Evolutionary conservation across 2,329 filamentous ascomycete species (phyloP).

Genomic region (Phialophora expanda): DNA sequence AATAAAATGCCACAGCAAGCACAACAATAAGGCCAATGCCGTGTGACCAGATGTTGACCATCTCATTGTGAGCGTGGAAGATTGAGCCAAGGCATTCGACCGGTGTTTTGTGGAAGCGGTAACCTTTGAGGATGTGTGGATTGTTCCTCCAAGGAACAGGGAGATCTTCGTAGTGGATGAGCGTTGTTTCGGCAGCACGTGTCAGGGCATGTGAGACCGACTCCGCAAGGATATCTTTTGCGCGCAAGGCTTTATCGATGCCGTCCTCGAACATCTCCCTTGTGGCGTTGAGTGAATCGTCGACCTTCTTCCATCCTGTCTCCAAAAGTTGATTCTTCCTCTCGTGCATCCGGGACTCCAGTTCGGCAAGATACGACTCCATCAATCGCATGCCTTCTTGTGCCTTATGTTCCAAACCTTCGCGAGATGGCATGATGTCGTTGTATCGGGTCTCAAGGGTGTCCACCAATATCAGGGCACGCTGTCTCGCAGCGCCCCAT

Average conservation of each 20-base stretch:
- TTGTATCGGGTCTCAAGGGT: conserved; percentile 88
- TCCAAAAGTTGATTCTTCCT: conserved; percentile 79
- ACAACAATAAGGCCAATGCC: conserved; percentile 86
- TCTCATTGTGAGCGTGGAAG: conserved; percentile 86
- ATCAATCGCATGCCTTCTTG: conserved; percentile 84
- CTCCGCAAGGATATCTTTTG: conserved; percentile 80
- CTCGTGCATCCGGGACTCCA: conserved; percentile 81
- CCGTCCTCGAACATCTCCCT: conserved; percentile 79
- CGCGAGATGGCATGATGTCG: conserved; percentile 80
- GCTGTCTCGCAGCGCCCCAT: conserved; percentile 75
- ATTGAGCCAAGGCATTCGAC: conserved; percentile 84
- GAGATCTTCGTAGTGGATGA: conserved; percentile 87
- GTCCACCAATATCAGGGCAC: conserved; percentile 88
- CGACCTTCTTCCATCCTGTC: conserved; percentile 78
- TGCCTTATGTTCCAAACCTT: conserved; percentile 89
- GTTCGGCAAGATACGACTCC: conserved; percentile 81
- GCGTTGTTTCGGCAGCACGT: conserved; percentile 76
- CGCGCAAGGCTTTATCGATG: conserved; percentile 79
- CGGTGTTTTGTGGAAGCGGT: conserved; percentile 92
- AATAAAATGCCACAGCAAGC: conserved; percentile 88
- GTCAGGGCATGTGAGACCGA: conserved; percentile 79
- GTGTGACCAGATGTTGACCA: conserved; percentile 98
- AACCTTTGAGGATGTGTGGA: conserved; percentile 87
- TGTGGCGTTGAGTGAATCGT: conserved; percentile 76
- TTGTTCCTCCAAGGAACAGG: conserved; percentile 94